phyloP scores from a whole-genome alignment of 768 basidiomycete genomes.

The Cystobasidium ongulense region DNA sequence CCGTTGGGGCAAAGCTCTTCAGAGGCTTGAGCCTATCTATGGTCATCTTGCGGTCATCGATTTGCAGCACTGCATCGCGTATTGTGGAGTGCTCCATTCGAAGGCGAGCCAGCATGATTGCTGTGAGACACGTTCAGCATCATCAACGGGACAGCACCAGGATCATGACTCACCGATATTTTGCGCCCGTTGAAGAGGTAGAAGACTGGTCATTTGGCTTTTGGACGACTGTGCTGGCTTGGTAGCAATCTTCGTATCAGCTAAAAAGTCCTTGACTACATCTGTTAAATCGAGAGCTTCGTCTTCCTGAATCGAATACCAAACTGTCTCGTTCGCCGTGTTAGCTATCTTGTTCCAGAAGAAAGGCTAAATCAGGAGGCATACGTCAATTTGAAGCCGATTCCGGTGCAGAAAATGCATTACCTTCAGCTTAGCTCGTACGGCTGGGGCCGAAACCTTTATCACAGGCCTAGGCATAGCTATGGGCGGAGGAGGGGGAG shows the following conservation, averaged over 20 bases:
- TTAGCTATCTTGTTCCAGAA: constrained; percentile 77
- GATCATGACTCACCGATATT: constrained; percentile 58
- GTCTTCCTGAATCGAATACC: constrained; percentile 54
- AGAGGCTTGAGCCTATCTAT: constrained; percentile 71
- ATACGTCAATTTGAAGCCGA: background rate
- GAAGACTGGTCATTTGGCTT: constrained; percentile 57
- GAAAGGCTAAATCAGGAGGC: constrained; percentile 54
- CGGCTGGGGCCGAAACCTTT: background rate
- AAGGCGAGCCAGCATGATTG: constrained; percentile 74
- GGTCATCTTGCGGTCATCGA: constrained; percentile 62
- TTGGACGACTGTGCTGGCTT: constrained; percentile 44
- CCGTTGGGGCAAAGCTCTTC: constrained; percentile 65
- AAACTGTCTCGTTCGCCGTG: constrained; percentile 55
- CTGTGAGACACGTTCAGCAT: constrained; percentile 45
- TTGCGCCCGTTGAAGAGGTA: constrained; percentile 74
- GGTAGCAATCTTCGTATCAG: constrained; percentile 53
- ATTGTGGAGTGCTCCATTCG: constrained; percentile 61
- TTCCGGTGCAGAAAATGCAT: background rate
- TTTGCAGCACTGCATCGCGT: constrained; percentile 59
- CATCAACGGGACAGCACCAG: background rate
- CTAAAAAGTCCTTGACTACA: constrained; percentile 63
- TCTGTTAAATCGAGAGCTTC: constrained; percentile 58
- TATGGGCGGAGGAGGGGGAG: constrained; percentile 36
- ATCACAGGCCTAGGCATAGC: constrained; percentile 3
- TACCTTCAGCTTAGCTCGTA: constrained; percentile 23